Evolutionary conservation across 2,329 filamentous ascomycete species (phyloP).

Genomic region (Talaromyces sp.): DNA sequence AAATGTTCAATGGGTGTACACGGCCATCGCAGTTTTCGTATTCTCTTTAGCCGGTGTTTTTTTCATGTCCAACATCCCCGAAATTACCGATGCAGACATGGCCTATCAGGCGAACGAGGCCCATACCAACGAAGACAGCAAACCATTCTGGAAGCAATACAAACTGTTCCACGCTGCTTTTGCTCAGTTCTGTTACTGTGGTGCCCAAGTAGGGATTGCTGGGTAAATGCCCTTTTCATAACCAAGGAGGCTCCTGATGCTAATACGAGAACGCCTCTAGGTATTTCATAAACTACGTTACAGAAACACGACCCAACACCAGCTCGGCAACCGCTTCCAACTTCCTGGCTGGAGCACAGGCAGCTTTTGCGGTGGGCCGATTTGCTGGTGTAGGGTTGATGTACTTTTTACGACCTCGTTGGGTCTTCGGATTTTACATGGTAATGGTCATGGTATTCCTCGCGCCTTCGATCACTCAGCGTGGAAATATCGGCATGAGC

Average conservation of each 20-base stretch:
- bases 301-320: constrained; percentile 56
- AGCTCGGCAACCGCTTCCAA: constrained; percentile 58
- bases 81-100: constrained; percentile 70
- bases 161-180: constrained; percentile 71
- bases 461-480: constrained; percentile 48
- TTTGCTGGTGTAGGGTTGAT: constrained; percentile 66
- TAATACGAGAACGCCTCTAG: not conserved
- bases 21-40: constrained; percentile 73
- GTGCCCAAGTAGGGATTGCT: constrained; percentile 60
- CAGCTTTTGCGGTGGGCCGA: constrained; percentile 67
- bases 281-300: constrained; percentile 68
- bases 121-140: constrained; percentile 53
- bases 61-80: constrained; percentile 64
- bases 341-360: constrained; percentile 71
- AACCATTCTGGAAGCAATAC: constrained; percentile 67
- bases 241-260: not conserved
- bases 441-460: constrained; percentile 60
- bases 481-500: constrained; percentile 38
- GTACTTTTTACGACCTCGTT: constrained; percentile 64
- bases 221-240: not conserved
- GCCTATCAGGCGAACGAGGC: constrained; percentile 56
- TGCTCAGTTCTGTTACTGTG: constrained; percentile 77
- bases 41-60: constrained; percentile 64
- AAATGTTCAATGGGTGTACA: constrained; percentile 75
- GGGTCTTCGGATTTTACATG: constrained; percentile 67